Percentiles rank a stretch among this genome's conserved stretches.
Conservation (phyloP, 768 basidiomycete genomes). For the Rhizopogon sp. region DNA sequence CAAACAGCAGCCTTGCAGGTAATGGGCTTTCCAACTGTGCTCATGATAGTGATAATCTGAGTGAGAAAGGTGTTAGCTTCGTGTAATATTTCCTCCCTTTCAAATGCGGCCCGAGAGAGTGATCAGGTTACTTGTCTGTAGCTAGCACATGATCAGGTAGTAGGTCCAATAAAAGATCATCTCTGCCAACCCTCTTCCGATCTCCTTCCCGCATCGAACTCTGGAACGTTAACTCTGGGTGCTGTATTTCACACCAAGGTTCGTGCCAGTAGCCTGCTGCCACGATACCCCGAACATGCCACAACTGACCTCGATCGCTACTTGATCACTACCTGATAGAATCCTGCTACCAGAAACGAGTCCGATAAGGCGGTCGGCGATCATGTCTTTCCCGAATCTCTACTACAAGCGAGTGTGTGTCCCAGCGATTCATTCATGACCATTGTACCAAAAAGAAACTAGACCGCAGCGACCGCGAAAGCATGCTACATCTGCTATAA, state of each 20-base stretch:
- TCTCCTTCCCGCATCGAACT: neutral
- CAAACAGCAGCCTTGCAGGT: conserved; percentile 91
- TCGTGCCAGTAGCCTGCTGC: neutral
- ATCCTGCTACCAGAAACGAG: no score
- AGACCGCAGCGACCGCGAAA: conserved; percentile 77
- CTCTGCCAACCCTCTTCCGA: neutral
- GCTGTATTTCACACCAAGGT: neutral
- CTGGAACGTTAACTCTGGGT: neutral
- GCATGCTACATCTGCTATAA: conserved; percentile 77
- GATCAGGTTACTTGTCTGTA: neutral
- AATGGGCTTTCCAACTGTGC: conserved; percentile 72
- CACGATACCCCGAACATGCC: neutral
- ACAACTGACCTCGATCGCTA: neutral
- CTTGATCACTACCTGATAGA: no score
- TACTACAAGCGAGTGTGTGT: conserved; percentile 88
- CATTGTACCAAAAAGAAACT: conserved; percentile 2
- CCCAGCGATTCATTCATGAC: neutral
- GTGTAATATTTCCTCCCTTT: neutral
- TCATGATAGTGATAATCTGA: conserved; percentile 42
- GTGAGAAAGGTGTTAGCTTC: conserved; percentile 8
- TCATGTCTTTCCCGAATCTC: conserved; percentile 74
- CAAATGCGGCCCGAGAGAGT: neutral
- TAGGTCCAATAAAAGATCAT: neutral
- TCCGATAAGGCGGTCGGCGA: neutral
- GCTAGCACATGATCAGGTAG: conserved; percentile 1